Percentiles rank a stretch among this genome's conserved stretches.
Evolutionary conservation across 2,329 filamentous ascomycete species (phyloP).

Genomic region (Trichoderma brevicompactum): DNA sequence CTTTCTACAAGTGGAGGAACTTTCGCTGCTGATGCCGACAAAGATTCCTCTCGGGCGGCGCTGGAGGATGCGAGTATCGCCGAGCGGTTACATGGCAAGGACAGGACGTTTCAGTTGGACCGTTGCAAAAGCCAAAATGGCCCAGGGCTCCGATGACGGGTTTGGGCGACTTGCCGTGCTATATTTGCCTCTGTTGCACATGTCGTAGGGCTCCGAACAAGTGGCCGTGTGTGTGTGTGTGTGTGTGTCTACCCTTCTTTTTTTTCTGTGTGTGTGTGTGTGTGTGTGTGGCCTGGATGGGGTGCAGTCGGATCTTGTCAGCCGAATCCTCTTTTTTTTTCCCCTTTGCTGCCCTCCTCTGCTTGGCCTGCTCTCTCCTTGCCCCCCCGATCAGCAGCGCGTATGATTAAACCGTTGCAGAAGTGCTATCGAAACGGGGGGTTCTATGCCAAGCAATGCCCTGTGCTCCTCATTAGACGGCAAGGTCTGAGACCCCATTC

Average conservation of each 20-base stretch:
- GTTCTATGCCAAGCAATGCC: slow-evolving; percentile 2
- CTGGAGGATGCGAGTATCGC: not conserved
- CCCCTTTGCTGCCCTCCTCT: not conserved
- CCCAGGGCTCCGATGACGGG: not conserved
- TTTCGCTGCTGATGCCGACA: too few species aligned
- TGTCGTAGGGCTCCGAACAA: slow-evolving; percentile 14
- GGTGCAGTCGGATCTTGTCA: slow-evolving; percentile 20
- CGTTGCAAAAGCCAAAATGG: too few species aligned
- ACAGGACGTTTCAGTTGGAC: not conserved
- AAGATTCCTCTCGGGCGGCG: too few species aligned
- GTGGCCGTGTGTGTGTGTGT: not conserved
- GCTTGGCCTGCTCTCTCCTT: too few species aligned
- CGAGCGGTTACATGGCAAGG: slow-evolving; percentile 2
- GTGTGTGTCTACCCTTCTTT: not conserved
- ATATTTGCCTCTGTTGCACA: not conserved
- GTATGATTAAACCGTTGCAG: too few species aligned
- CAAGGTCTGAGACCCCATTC: slow-evolving; percentile 8
- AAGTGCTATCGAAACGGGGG: too few species aligned
- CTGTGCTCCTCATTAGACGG: not conserved
- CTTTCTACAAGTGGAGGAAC: too few species aligned
- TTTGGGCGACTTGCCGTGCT: not conserved
- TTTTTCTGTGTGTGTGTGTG: not conserved
- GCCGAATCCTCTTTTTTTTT: slow-evolving; percentile 2
- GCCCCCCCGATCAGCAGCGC: too few species aligned
- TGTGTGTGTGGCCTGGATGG: not conserved